Conservation (phyloP, 805 yeast genomes). For the Metschnikowia dekortorum region DNA sequence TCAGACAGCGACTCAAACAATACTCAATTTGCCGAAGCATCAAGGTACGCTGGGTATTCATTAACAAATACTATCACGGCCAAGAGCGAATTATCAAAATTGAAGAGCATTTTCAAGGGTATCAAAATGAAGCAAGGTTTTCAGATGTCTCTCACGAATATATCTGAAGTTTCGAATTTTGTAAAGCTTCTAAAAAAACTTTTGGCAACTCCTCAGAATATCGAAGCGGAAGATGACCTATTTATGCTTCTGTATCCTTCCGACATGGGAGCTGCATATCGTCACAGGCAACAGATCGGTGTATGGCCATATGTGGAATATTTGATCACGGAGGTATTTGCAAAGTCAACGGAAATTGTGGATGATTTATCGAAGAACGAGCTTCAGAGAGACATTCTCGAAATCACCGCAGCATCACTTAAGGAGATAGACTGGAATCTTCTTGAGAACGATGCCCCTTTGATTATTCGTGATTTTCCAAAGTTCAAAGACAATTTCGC, state of each 20-base stretch:
- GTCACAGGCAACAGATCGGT: conserved; percentile 50
- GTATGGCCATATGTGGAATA: conserved; percentile 79
- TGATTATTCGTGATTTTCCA: conserved; percentile 28
- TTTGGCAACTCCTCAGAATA: conserved; percentile 21
- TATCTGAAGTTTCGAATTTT: conserved; percentile 61
- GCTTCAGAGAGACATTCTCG: conserved; percentile 53
- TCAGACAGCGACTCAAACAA: conserved; percentile 10
- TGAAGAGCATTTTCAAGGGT: conserved; percentile 6
- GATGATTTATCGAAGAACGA: conserved; percentile 30
- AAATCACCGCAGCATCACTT: conserved; percentile 42
- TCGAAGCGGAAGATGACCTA: conserved; percentile 16
- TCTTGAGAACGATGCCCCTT: conserved; percentile 49
- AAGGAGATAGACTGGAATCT: conserved; percentile 39
- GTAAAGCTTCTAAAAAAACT: conserved; percentile 47
- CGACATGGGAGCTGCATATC: conserved; percentile 55
- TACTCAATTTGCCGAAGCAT: conserved; percentile 16
- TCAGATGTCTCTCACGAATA: conserved; percentile 42
- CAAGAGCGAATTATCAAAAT: conserved; percentile 8
- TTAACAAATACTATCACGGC: conserved; percentile 1
- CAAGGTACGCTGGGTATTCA: conserved; percentile 16
- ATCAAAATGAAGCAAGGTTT: conserved; percentile 19
- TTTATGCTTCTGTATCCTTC: conserved; percentile 50
- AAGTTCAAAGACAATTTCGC: conserved; percentile 21
- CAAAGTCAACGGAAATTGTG: conserved; percentile 41
- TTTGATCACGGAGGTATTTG: conserved; percentile 61